Percentiles rank a stretch among this genome's conserved stretches.
These are phyloP conservation scores for Patellifolia procumbens DNA, from an alignment of 179 eudicot species.

Conservation along the genomic window DNA sequence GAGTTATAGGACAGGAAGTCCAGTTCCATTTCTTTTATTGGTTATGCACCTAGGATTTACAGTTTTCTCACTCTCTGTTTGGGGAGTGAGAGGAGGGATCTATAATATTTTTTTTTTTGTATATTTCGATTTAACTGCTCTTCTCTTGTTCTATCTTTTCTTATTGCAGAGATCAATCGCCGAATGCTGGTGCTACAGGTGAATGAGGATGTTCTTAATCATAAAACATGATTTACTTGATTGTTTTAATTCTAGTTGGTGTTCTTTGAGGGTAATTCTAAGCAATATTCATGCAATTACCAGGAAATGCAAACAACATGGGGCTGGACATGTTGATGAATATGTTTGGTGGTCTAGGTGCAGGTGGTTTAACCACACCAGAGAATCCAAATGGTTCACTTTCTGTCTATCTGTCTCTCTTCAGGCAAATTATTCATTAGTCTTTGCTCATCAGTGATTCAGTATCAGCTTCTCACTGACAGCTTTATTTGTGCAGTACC, in stretches of 20 bases:
- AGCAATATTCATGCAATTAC: not conserved
- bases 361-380: slow-evolving; percentile 62
- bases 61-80: not conserved
- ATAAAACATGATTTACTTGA: not conserved
- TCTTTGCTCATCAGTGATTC: not conserved
- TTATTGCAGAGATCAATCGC: slow-evolving; percentile 59
- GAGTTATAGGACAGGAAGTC: not conserved
- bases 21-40: not conserved
- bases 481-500: slow-evolving; percentile 49
- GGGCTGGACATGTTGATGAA: slow-evolving; percentile 89
- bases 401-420: not conserved
- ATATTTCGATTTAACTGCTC: not conserved
- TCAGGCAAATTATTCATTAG: not conserved
- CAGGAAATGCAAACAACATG: slow-evolving; percentile 65
- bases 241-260: not conserved
- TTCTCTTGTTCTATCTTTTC: slow-evolving; percentile 9
- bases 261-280: not conserved
- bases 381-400: slow-evolving; percentile 56
- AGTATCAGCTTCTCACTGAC: slow-evolving; percentile 2
- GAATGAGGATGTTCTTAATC: not conserved
- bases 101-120: not conserved
- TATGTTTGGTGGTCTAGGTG: slow-evolving; percentile 95
- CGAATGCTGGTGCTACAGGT: slow-evolving; percentile 69
- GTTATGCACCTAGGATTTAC: not conserved
- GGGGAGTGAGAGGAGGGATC: not conserved